These are phyloP conservation scores for Licmophora abbreviata DNA, from an alignment of 108 stramenopile genomes.

Conservation along the genomic window DNA sequence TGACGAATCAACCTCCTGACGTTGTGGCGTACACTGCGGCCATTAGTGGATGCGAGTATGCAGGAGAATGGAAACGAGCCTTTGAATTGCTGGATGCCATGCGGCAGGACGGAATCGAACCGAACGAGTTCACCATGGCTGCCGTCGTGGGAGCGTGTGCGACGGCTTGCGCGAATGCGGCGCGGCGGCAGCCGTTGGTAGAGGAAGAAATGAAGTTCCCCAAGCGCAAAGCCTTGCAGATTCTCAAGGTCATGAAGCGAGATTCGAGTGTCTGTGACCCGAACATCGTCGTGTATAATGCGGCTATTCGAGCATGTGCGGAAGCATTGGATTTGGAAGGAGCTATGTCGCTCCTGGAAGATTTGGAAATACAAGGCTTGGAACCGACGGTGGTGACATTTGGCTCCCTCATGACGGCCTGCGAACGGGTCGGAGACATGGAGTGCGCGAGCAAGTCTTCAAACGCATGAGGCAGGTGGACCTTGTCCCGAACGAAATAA, in stretches of 20 bases:
- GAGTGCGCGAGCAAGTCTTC: conserved; percentile 68
- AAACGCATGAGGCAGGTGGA: conserved; percentile 77
- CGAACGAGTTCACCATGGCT: conserved; percentile 67
- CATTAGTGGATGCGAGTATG: conserved; percentile 72
- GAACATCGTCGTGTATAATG: conserved; percentile 78
- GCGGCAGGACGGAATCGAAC: conserved; percentile 52
- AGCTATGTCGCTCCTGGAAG: conserved; percentile 49
- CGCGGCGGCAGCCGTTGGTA: background rate
- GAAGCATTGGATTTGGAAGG: conserved; percentile 56
- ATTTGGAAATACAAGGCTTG: conserved; percentile 40
- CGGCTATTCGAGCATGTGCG: conserved; percentile 75
- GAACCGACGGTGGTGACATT: conserved; percentile 68
- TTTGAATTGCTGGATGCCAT: conserved; percentile 53
- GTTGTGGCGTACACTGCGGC: conserved; percentile 72
- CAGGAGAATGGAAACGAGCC: conserved; percentile 62
- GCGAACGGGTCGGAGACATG: conserved; percentile 57
- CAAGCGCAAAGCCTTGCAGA: conserved; percentile 46
- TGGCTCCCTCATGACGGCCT: conserved; percentile 78
- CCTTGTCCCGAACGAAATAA: conserved; percentile 76
- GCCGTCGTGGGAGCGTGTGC: conserved; percentile 73
- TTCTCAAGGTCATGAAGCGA: conserved; percentile 52
- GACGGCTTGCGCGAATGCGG: conserved; percentile 41
- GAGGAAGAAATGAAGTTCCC: conserved; percentile 23
- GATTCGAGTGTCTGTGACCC: conserved; percentile 49
- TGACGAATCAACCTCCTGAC: conserved; percentile 20